These are phyloP conservation scores for Pestalotiopsis sp. DNA, from an alignment of 2,329 filamentous ascomycete species.

Conservation along the genomic window DNA sequence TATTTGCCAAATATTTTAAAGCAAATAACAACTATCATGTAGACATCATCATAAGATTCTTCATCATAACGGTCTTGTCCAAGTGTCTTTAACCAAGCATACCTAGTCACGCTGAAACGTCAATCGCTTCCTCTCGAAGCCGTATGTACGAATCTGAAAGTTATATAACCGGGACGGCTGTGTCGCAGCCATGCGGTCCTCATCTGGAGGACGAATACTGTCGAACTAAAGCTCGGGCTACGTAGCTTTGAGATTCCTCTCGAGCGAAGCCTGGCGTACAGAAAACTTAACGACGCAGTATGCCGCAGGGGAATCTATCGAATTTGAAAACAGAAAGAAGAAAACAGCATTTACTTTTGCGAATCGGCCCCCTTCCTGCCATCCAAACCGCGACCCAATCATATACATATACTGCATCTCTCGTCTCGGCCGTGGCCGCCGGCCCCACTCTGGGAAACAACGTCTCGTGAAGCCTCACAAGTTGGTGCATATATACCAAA, in stretches of 20 bases:
- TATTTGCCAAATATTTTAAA: too few species aligned
- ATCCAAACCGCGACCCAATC: constrained; percentile 20
- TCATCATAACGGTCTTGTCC: too few species aligned
- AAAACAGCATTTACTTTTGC: constrained; percentile 22
- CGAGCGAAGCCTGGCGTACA: constrained; percentile 24
- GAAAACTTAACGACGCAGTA: constrained; percentile 16
- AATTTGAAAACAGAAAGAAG: constrained; percentile 20
- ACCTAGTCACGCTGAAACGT: not conserved
- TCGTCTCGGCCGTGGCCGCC: constrained; percentile 15
- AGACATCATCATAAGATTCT: too few species aligned
- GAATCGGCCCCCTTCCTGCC: constrained; percentile 20
- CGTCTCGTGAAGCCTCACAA: not conserved
- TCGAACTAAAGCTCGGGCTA: constrained; percentile 22
- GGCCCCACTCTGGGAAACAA: not conserved
- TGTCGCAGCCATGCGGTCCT: constrained; percentile 24
- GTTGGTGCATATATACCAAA: constrained; percentile 34
- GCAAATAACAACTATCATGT: too few species aligned
- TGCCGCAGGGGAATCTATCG: constrained; percentile 31
- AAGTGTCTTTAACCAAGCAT: too few species aligned
- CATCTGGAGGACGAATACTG: constrained; percentile 25
- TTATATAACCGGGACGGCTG: constrained; percentile 26
- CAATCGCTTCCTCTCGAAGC: not conserved
- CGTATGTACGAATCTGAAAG: constrained; percentile 15
- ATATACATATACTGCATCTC: constrained; percentile 28
- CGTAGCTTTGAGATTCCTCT: constrained; percentile 24